Evolutionary conservation across 257 asterid genomes (phyloP), one percentile per base, ranked within the genome.

Genomic region (Paraleonurus japonicus): DNA sequence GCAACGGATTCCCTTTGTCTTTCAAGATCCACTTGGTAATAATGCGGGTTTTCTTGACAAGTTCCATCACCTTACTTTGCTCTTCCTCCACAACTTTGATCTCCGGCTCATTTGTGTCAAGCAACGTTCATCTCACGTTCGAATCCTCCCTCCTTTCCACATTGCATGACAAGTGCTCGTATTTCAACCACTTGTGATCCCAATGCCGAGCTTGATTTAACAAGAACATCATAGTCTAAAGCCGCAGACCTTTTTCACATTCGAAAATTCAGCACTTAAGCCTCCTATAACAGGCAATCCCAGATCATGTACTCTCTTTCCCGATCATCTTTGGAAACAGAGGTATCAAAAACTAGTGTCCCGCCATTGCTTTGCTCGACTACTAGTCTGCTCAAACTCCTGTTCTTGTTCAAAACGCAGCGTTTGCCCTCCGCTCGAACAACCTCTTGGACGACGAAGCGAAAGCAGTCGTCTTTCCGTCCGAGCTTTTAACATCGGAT

Each of bases 361-460:
- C 72, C 76, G 5, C 61, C n/a, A 13, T 48, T 79, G 67, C 75
- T n/a, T n/a, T 75, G 54, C 60, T 81, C 37, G 75, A 61, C 95
- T 90, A 26, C 66, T 75, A 58, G 76, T 78, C 88, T 79, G 86
- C 75, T 91, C 76, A 84, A 50, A 26, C 80, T 84, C 8, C 85
- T 86, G 33, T 85, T 84, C 8, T 78, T 73, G 59, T 76, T 89
- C 9, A 83, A 58, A 4, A 87, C 88, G 6, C 88, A 84, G 0
- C 98, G 96, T 78, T 88, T 95, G 11, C 99, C 99, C 76, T 95
- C 99, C 23, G 96, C 95, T 13, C 97, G 65, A 6, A 95, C 86
- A 3, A 90, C 98, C 73, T 95, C 99, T 53, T 92, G 96, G 27
- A 95, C 97, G 8, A 95, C 98, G 53, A 89, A 95, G 20, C 84